Evolutionary conservation across 2,329 filamentous ascomycete genomes (phyloP), one percentile per base, ranked within the genome.

Genomic region (Fusarium sulawesiense): DNA sequence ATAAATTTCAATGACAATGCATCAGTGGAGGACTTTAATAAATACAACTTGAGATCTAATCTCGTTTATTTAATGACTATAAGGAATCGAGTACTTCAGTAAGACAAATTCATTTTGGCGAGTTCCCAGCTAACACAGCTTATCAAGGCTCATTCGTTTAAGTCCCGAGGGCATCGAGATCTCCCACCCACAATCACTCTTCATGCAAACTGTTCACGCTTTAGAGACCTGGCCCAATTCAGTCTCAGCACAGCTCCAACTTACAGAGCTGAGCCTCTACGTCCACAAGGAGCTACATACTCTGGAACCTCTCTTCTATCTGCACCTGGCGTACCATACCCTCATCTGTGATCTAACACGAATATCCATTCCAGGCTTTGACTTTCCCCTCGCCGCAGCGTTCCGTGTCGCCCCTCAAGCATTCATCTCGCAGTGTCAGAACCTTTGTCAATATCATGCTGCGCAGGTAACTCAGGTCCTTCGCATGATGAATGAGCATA

Each of bases 361-460:
- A 4, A 55, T 66, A 27, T 68, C 63, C 2, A 42, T 68, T 12
- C 16, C 45, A 0, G 63, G 63, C 0, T 68, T 68, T 14, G 45
- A 12, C 10, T 68, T 68, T 9, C 65, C 65, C 0, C 29, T 66
- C 1, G 58, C 63, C 3, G 20, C 11, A 6, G 54, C 54, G 12
- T 63, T 66, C 2, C 58, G 20, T 1, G 6, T n/a, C 5, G 54
- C 45, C 2, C 54, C 65, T 1, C 13, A 13, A 0, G 16, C 23
- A 21, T 66, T 60, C 6, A 5, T 37, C 2, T 30, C 13, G 4
- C 45, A 63, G 9, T 68, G 54, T 9, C 57, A 56, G 14, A 30
- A 59, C 1, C 27, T 50, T 4, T 68, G 65, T n/a, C 45, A 42
- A 2, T 42, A 42, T 13, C 65, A 68, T 23, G 54, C 62, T 1